These are phyloP conservation scores for Pythium insidiosum DNA, from an alignment of 352 stramenopile genomes.

Conservation along the genomic window DNA sequence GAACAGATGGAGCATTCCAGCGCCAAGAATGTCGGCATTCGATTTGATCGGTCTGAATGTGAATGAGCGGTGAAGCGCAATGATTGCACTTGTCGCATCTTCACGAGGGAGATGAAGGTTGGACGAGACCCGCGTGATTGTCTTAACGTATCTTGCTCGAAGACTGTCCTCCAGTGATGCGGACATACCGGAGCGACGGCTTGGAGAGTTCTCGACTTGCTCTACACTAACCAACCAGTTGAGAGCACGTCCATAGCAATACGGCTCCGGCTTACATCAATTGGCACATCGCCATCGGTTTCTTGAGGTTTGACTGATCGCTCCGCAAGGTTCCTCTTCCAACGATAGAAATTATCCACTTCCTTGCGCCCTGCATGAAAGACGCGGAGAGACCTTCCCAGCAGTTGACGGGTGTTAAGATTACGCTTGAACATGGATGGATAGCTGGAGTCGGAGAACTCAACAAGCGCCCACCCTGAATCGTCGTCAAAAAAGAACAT, in stretches of 20 bases:
- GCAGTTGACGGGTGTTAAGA: slow-evolving; percentile 50
- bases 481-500: slow-evolving; percentile 70
- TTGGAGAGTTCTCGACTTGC: slow-evolving; percentile 46
- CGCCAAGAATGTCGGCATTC: slow-evolving; percentile 60
- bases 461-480: slow-evolving; percentile 66
- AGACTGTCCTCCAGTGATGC: slow-evolving; percentile 53
- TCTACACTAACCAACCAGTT: slow-evolving; percentile 68
- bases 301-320: slow-evolving; percentile 6
- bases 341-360: slow-evolving; percentile 53
- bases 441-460: slow-evolving; percentile 42
- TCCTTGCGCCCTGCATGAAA: slow-evolving; percentile 46
- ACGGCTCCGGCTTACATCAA: no score
- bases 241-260: slow-evolving; percentile 57
- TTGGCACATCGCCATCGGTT: slow-evolving; percentile 7
- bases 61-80: slow-evolving; percentile 75
- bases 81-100: slow-evolving; percentile 63
- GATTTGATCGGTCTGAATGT: slow-evolving; percentile 67
- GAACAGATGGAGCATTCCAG: slow-evolving; percentile 65
- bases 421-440: slow-evolving; percentile 35
- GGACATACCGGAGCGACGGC: slow-evolving; percentile 47
- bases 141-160: slow-evolving; percentile 51
- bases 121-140: slow-evolving; percentile 58
- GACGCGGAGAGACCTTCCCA: slow-evolving; percentile 38
- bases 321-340: slow-evolving; percentile 34
- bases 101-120: slow-evolving; percentile 52